Conservation (phyloP, 768 basidiomycete genomes). For the Lactifluus hygrophoroides region DNA sequence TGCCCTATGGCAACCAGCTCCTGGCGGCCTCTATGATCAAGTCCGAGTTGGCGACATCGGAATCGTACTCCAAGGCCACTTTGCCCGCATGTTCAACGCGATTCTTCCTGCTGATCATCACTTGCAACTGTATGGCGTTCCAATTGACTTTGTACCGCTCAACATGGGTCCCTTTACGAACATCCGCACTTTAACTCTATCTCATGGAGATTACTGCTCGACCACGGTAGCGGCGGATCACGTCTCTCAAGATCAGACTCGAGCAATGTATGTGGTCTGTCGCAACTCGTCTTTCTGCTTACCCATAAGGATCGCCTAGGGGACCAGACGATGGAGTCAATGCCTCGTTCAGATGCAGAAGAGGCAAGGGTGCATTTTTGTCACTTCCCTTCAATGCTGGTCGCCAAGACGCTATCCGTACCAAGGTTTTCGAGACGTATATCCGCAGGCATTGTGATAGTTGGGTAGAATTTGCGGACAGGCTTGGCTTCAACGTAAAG, state of each 20-base stretch:
- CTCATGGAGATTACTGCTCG: neutral
- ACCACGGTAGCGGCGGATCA: neutral
- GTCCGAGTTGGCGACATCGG: constrained; percentile 22
- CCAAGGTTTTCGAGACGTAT: constrained; percentile 14
- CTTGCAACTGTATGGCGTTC: neutral
- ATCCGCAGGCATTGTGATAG: constrained; percentile 17
- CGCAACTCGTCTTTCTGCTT: neutral
- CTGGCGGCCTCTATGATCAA: constrained; percentile 15
- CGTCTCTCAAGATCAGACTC: neutral
- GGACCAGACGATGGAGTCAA: neutral
- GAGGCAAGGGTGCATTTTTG: constrained; percentile 8
- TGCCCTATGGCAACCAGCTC: constrained; percentile 20
- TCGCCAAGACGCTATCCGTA: constrained; percentile 11
- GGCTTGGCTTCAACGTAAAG: neutral
- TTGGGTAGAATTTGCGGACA: constrained; percentile 5
- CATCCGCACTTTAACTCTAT: neutral
- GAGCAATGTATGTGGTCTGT: constrained; percentile 4
- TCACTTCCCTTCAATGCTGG: constrained; percentile 4
- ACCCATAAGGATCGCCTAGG: neutral
- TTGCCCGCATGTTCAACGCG: constrained; percentile 19
- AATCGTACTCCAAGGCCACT: constrained; percentile 17
- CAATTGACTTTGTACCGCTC: neutral
- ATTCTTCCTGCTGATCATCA: constrained; percentile 4
- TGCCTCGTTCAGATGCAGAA: constrained; percentile 3
- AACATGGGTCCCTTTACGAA: constrained; percentile 10